Conservation (phyloP, 352 stramenopile genomes). For the Phytophthora pisi region DNA sequence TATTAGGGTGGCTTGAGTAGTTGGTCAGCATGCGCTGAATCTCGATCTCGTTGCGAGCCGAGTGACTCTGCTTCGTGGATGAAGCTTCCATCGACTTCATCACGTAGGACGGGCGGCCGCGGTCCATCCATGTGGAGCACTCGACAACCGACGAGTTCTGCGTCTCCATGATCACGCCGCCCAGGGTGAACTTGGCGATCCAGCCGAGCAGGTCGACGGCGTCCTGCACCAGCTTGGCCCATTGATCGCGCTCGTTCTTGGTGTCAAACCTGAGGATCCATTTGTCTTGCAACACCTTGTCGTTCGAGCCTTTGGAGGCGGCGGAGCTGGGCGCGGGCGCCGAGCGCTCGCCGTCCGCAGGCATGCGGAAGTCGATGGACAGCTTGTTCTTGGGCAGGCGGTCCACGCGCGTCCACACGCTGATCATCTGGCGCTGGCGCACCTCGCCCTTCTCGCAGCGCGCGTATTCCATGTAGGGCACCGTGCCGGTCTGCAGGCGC, state of each 20-base stretch:
- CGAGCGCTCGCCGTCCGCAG: conserved; percentile 31
- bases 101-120: conserved; percentile 58
- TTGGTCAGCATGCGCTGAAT: conserved; percentile 76
- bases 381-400: conserved; percentile 74
- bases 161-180: conserved; percentile 59
- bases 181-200: conserved; percentile 77
- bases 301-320: conserved; percentile 23
- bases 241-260: conserved; percentile 71
- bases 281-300: conserved; percentile 48
- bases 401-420: conserved; percentile 60
- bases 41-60: conserved; percentile 65
- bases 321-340: conserved; percentile 7
- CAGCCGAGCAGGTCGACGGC: conserved; percentile 65
- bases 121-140: conserved; percentile 70
- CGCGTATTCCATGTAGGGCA: conserved; percentile 73
- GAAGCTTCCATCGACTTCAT: conserved; percentile 68
- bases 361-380: conserved; percentile 66
- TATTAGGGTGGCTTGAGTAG: conserved; percentile 68
- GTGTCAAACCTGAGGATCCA: conserved; percentile 78
- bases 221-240: conserved; percentile 71
- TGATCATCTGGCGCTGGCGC: conserved; percentile 67
- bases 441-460: conserved; percentile 58
- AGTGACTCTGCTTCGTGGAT: conserved; percentile 50
- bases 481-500: conserved; percentile 59
- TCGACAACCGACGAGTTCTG: conserved; percentile 63